Evolutionary conservation across 768 basidiomycete species (phyloP).

Genomic region (Tulasnella sp.): DNA sequence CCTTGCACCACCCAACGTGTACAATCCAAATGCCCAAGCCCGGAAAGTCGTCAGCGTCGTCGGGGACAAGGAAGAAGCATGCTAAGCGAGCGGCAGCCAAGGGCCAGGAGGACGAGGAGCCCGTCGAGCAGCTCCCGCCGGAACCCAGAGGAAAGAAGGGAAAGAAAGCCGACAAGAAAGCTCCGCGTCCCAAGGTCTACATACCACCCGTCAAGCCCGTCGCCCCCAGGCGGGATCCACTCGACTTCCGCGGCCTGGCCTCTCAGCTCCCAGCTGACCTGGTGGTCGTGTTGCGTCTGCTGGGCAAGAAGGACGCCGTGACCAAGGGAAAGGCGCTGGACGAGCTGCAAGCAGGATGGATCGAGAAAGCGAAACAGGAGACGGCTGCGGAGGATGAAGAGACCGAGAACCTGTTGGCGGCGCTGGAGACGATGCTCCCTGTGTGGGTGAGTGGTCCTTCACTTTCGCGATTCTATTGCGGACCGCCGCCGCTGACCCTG

Average conservation of each 20-base stretch:
- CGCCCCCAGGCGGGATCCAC: slow-evolving; percentile 76
- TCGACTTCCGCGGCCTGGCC: slow-evolving; percentile 81
- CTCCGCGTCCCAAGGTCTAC: slow-evolving; percentile 79
- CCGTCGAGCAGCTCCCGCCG: slow-evolving; percentile 39
- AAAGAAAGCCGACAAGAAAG: slow-evolving; percentile 53
- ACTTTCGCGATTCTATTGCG: neutral
- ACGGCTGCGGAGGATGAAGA: slow-evolving; percentile 52
- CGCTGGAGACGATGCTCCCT: slow-evolving; percentile 67
- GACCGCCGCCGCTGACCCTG: slow-evolving; percentile 4
- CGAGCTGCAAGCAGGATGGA: slow-evolving; percentile 72
- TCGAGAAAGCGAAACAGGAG: slow-evolving; percentile 52
- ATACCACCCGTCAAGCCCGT: slow-evolving; percentile 80
- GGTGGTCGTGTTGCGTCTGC: slow-evolving; percentile 73
- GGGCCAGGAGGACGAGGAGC: slow-evolving; percentile 38
- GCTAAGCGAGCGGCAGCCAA: slow-evolving; percentile 65
- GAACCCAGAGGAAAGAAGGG: slow-evolving; percentile 55
- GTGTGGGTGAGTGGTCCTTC: slow-evolving; percentile 76
- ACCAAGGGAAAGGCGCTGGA: slow-evolving; percentile 86
- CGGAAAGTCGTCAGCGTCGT: slow-evolving; percentile 76
- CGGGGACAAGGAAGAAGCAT: slow-evolving; percentile 92
- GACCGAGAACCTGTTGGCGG: slow-evolving; percentile 41
- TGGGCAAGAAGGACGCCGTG: slow-evolving; percentile 87
- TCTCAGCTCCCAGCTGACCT: slow-evolving; percentile 77
- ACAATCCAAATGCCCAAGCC: slow-evolving; percentile 49
- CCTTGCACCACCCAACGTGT: neutral